Conservation (phyloP, 371 early-diverging fungal species). For the Actinomortierella wolfii region DNA sequence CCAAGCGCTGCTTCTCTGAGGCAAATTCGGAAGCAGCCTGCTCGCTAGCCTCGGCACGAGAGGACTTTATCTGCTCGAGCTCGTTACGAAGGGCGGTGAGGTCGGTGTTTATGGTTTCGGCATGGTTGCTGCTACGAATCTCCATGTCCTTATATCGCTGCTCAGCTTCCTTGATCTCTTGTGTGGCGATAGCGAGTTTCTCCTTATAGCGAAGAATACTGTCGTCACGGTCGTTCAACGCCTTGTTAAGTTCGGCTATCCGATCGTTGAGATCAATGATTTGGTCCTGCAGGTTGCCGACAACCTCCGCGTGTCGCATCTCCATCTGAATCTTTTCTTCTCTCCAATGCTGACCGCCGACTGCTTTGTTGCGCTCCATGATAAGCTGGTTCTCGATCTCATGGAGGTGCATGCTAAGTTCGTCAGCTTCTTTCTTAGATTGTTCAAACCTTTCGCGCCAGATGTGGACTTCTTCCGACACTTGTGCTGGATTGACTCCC, state of each 20-base stretch:
- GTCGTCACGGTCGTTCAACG: slow-evolving; percentile 19
- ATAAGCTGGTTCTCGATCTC: no score
- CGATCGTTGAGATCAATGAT: slow-evolving; percentile 19
- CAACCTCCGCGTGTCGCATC: not conserved
- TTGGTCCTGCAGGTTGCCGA: slow-evolving; percentile 8
- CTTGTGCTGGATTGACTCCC: no score
- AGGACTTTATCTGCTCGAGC: slow-evolving; percentile 28
- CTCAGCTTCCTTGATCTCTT: slow-evolving; percentile 26
- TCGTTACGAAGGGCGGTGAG: slow-evolving; percentile 23
- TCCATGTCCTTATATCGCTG: slow-evolving; percentile 39
- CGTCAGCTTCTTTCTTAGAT: slow-evolving; percentile 1
- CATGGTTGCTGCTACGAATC: slow-evolving; percentile 19
- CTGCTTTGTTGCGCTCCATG: no score
- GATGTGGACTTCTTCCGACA: no score
- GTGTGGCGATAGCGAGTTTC: slow-evolving; percentile 18
- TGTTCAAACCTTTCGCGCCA: no score
- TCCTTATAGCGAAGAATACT: slow-evolving; percentile 22
- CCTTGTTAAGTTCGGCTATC: slow-evolving; percentile 23
- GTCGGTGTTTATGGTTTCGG: slow-evolving; percentile 27
- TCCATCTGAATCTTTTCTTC: no score
- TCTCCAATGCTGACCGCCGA: no score
- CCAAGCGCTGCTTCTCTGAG: no score
- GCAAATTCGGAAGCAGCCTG: not conserved
- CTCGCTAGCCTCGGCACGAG: slow-evolving; percentile 23
- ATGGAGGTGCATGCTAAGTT: not conserved